phyloP scores from a whole-genome alignment of 1,139 yeast species.

The Candida sanyaensis region DNA sequence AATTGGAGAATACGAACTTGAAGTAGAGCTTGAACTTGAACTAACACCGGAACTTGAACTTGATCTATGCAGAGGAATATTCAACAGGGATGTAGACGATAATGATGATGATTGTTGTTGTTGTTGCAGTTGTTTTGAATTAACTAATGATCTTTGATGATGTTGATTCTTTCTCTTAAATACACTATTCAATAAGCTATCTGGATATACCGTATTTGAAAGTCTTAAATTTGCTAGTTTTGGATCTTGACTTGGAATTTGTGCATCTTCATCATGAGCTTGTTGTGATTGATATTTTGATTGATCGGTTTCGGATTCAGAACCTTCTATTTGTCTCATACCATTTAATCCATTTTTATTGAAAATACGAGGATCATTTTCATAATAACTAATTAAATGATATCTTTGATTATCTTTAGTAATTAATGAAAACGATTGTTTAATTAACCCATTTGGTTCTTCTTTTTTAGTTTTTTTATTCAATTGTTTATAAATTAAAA shows the following conservation, averaged over 20 bases:
- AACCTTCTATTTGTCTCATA: not conserved
- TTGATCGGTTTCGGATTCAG: constrained; percentile 7
- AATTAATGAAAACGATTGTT: constrained; percentile 58
- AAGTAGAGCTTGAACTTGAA: not conserved
- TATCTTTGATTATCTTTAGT: constrained; percentile 51
- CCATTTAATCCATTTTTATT: not conserved
- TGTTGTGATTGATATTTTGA: constrained; percentile 5
- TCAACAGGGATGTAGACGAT: not conserved
- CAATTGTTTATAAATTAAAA: constrained; percentile 65
- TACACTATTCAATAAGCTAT: constrained; percentile 17
- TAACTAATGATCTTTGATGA: not conserved
- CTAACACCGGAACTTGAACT: not conserved
- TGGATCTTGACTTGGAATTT: constrained; percentile 22
- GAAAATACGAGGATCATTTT: constrained; percentile 16
- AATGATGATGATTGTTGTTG: not conserved
- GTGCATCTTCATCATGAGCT: constrained; percentile 2
- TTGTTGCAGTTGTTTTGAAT: no score
- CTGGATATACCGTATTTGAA: constrained; percentile 22
- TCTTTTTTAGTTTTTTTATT: constrained; percentile 27
- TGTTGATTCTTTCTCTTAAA: constrained; percentile 5
- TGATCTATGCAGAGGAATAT: not conserved
- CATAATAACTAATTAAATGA: constrained; percentile 57
- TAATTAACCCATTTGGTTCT: constrained; percentile 44
- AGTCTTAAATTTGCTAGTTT: constrained; percentile 19
- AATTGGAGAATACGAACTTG: constrained; percentile 1